A percentile compares a stretch with the other conserved stretches of the same genome.
Evolutionary conservation across 2,329 filamentous ascomycete genomes (phyloP).

Genomic region (Fonsecaea erecta): DNA sequence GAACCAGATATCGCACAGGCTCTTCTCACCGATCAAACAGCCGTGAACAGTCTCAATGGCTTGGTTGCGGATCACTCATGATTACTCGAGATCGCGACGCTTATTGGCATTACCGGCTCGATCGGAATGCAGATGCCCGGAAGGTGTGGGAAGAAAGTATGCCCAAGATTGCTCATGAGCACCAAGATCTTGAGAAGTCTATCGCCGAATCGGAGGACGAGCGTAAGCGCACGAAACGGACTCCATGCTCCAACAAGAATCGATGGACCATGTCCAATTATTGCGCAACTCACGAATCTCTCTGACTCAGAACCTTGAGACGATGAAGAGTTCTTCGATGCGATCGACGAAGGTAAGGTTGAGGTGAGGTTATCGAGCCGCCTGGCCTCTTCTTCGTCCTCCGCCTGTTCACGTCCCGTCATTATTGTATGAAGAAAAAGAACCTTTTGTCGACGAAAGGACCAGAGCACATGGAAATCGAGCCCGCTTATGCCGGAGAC

Average conservation of each 20-base stretch:
- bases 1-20: conserved; percentile 78
- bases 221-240: conserved; percentile 84
- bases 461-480: conserved; percentile 66
- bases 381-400: conserved; percentile 50
- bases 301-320: conserved; percentile 78
- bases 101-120: conserved; percentile 94
- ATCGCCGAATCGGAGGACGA: conserved; percentile 91
- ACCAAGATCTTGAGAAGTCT: conserved; percentile 84
- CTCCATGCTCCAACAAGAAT: conserved; percentile 36
- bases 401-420: conserved; percentile 39
- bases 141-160: conserved; percentile 99
- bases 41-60: conserved; percentile 82
- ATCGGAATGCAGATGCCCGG: conserved; percentile 87
- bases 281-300: conserved; percentile 72
- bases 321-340: conserved; percentile 95
- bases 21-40: conserved; percentile 82
- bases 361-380: conserved; percentile 77
- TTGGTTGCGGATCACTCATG: conserved; percentile 80
- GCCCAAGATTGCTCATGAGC: conserved; percentile 92
- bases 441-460: conserved; percentile 50
- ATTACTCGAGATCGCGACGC: conserved; percentile 93
- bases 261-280: conserved; percentile 42
- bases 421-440: conserved; percentile 49
- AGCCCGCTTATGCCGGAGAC: conserved; percentile 82
- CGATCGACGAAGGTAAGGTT: conserved; percentile 89